phyloP scores from a whole-genome alignment of 441 rosid genomes.

The Jatropha podagrica region DNA sequence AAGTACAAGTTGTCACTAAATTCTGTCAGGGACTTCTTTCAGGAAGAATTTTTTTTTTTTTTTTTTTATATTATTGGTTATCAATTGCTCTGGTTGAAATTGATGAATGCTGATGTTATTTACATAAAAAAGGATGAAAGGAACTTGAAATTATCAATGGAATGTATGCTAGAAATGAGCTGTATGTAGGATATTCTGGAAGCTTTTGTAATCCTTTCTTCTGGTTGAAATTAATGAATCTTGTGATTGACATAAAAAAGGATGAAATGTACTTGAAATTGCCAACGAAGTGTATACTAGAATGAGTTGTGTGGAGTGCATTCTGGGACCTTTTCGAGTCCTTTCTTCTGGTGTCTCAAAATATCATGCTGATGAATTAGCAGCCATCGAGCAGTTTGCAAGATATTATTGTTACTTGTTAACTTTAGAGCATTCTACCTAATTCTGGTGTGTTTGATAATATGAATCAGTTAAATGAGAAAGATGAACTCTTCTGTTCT shows the following conservation, averaged over 20 bases:
- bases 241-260: constrained; percentile 5
- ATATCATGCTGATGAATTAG: constrained; percentile 15
- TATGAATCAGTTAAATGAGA: constrained; percentile 12
- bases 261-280: background rate
- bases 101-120: constrained; percentile 9
- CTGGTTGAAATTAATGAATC: constrained; percentile 1
- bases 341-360: constrained; percentile 15
- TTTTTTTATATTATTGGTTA: background rate
- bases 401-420: background rate
- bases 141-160: background rate
- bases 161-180: background rate
- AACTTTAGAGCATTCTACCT: constrained; percentile 10
- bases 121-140: background rate
- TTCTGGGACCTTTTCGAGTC: constrained; percentile 9
- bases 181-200: background rate
- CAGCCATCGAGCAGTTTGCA: background rate
- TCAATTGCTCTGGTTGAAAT: constrained; percentile 2
- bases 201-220: constrained; percentile 14
- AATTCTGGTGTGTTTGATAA: constrained; percentile 10
- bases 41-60: background rate
- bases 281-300: background rate
- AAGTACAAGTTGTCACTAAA: background rate
- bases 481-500: constrained; percentile 6
- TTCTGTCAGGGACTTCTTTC: constrained; percentile 7
- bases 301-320: background rate